These are phyloP conservation scores for Oryza officinalis DNA, from an alignment of 176 grass and related monocot genomes.

Conservation along the genomic window DNA sequence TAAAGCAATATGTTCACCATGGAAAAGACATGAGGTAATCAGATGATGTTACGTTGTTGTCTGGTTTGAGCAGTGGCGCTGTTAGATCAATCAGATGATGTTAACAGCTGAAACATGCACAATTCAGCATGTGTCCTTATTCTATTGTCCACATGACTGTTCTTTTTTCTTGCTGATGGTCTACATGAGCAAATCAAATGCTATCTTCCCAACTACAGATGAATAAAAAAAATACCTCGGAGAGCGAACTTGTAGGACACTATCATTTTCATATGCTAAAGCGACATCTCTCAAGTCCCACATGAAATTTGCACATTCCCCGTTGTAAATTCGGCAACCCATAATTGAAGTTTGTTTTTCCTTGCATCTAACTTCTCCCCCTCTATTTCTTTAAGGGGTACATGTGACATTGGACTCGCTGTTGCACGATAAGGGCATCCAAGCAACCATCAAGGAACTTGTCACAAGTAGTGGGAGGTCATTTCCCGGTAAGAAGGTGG, in stretches of 20 bases:
- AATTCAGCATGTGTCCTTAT: neutral
- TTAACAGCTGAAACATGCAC: neutral
- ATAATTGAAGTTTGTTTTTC: neutral
- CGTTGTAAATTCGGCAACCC: neutral
- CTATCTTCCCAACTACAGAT: conserved; percentile 17
- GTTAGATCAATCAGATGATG: conserved; percentile 18
- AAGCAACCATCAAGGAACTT: conserved; percentile 75
- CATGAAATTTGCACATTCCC: conserved; percentile 13
- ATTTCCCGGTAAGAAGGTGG: conserved; percentile 49
- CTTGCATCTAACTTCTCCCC: conserved; percentile 46
- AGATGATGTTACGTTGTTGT: neutral
- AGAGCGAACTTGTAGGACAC: conserved; percentile 28
- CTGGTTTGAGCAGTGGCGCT: conserved; percentile 4
- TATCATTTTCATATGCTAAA: conserved; percentile 41
- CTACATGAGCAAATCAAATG: conserved; percentile 24
- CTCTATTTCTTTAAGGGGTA: conserved; percentile 51
- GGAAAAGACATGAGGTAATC: neutral
- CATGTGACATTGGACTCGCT: conserved; percentile 88
- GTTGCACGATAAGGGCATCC: conserved; percentile 71
- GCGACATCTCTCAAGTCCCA: conserved; percentile 17
- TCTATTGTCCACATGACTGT: neutral
- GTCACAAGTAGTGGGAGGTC: conserved; percentile 74
- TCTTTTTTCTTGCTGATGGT: neutral
- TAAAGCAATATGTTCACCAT: neutral
- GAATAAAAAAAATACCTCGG: conserved; percentile 10